Conservation (phyloP, 140 eudicot genomes). For the Erigeron philadelphicus region DNA sequence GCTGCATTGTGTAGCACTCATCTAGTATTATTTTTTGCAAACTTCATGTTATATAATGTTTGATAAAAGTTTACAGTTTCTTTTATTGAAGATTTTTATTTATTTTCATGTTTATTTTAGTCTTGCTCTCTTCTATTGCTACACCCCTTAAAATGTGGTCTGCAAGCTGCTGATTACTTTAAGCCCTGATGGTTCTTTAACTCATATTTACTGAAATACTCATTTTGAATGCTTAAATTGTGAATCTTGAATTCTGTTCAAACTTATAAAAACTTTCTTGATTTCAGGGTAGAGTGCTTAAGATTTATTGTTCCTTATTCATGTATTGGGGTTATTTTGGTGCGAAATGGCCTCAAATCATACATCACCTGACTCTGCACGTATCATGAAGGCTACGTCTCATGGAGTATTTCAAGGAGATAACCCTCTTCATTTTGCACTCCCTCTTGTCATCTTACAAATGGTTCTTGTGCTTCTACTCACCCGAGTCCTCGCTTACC, state of each 20-base stretch:
- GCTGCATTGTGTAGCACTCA: no score
- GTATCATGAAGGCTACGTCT: slow-evolving; percentile 63
- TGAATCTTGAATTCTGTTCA: background rate
- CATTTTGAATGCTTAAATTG: background rate
- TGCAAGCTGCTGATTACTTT: background rate
- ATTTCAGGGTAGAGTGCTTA: slow-evolving; percentile 27
- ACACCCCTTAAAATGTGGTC: background rate
- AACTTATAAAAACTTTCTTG: background rate
- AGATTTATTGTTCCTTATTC: slow-evolving; percentile 3
- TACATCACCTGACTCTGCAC: slow-evolving; percentile 35
- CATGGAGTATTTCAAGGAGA: slow-evolving; percentile 69
- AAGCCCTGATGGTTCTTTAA: no score
- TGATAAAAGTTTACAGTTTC: no score
- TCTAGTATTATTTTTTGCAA: no score
- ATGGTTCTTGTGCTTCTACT: slow-evolving; percentile 49
- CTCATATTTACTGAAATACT: background rate
- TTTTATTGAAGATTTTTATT: no score
- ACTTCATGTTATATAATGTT: no score
- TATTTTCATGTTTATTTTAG: no score
- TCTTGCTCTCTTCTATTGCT: no score
- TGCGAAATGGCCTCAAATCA: slow-evolving; percentile 40
- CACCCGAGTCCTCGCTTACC: slow-evolving; percentile 58
- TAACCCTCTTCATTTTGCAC: slow-evolving; percentile 57
- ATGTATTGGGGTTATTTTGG: slow-evolving; percentile 34
- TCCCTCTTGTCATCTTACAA: slow-evolving; percentile 57